Base-by-base conservation (phyloP, 345 rosid genomes). In the Eucalyptus brandiana region DNA sequence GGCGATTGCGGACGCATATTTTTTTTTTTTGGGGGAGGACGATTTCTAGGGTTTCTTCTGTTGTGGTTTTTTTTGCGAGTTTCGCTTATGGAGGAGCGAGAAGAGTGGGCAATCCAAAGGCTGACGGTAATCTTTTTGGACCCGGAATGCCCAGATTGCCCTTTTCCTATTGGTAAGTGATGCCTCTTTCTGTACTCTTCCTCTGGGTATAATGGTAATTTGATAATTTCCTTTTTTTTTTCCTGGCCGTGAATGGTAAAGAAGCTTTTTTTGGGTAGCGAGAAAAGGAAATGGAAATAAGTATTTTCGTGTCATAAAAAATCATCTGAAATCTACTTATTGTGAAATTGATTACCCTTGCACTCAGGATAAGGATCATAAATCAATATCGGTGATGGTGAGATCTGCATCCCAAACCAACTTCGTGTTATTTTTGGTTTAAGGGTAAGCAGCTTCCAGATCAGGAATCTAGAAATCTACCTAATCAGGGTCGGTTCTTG, bases 401-500 rank as follows among this genome's bases (percentile, higher is more conserved):
- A 56, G 30, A 56, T 56, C 6, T 56, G 3, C 62, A 56, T 24
- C 13, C 30, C 62, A 24, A 56, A 56, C 30, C 24, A 56, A 56
- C 6, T 26, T 11, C 3, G 13, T 56, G 62, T 24, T 23, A 24
- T 56, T 56, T 56, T 56, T 24, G 30, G 62, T 56, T 56, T 24
- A 0, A 11, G 2, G 13, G 0, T 56, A 56, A 56, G 30, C 6
- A 1, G 2, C 21, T 53, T 53, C 11, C 58, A 53, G 21, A 30
- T 30, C 1, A 4, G 1, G 21, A n/a, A 7, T 1, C 2, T 6
- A 2, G 16, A 37, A 21, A 37, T 40, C 16, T 21, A 19, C 4
- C 15, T 37, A 19, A 23, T 76, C 2, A 2, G 28, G 2, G 2
- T 6, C 3, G 28, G 8, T 40, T 21, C 24, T 21, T 3, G 1